Base-by-base conservation (phyloP, 495 filamentous ascomycete species). In the Aspergillus baeticus region DNA sequence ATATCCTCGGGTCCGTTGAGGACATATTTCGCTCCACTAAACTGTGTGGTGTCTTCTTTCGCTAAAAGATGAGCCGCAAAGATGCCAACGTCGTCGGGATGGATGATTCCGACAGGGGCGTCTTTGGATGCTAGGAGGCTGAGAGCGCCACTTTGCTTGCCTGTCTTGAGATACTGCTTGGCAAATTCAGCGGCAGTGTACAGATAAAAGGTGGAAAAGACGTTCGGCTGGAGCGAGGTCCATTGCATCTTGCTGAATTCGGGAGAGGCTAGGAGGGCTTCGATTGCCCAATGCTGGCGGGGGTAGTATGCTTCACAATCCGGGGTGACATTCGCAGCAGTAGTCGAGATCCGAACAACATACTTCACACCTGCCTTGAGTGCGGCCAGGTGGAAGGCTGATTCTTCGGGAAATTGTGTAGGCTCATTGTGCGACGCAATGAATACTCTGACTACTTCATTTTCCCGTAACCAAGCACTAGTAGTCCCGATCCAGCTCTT, bases 281-380 rank as follows among this genome's bases (percentile, higher is more conserved):
- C 77, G 43, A 79, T 71, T 0, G 77, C 77, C 75, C 77, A 79
- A 47, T 79, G 77, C 1, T 58, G 15, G 31, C 77, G 75, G 17
- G 74, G 23, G 49, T 79, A 79, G 57, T 76, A 77, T 6, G 68
- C 66, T 11, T 20, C 20, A 35, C 39, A 67, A 54, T 77, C 70
- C 5, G 76, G 74, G 22, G 61, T 63, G 7, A 78, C 76, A 36
- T 74, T 75, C 2, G 74, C 66, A 6, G 72, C 73, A 0, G 66
- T 71, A 0, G 75, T 79, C 1, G 75, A 79, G 54, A 78, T 79
- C 15, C 75, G 72, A 34, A 79, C 75, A 8, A 78, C 70, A 58
- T 79, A 79, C 44, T 75, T 56, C n/a, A 79, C 71, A 17, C 70
- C 68, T 1, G 76, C 76, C 2, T 63, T 51, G 23, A 77, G 73